Percentiles rank a stretch among this genome's conserved stretches.
phyloP scores from a whole-genome alignment of 306 rosid species.

The Pterocarpus macrocarpus region DNA sequence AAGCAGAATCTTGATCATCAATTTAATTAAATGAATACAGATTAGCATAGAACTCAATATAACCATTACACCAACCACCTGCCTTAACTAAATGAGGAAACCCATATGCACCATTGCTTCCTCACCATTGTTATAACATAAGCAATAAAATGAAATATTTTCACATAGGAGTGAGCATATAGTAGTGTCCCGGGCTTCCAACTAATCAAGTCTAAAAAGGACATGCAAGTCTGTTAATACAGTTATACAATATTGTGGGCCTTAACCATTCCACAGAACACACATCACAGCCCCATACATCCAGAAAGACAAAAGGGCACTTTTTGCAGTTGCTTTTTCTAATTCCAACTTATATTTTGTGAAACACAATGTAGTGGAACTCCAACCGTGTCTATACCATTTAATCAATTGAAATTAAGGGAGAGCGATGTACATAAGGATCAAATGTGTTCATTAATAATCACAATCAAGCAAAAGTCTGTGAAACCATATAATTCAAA shows the following conservation, averaged over 20 bases:
- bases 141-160: constrained; percentile 29
- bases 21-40: constrained; percentile 18
- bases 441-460: not conserved
- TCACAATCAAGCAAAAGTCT: constrained; percentile 22
- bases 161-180: constrained; percentile 6
- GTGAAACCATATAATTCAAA: constrained; percentile 24
- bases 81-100: constrained; percentile 29
- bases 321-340: not conserved
- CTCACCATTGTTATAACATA: constrained; percentile 9
- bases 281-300: constrained; percentile 9
- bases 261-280: constrained; percentile 21
- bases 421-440: constrained; percentile 6
- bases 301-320: not conserved
- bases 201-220: constrained; percentile 18
- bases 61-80: constrained; percentile 22
- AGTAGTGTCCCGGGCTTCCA: constrained; percentile 4
- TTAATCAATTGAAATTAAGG: constrained; percentile 35
- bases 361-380: constrained; percentile 11
- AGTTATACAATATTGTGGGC: constrained; percentile 2
- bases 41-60: constrained; percentile 36
- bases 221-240: not conserved
- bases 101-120: constrained; percentile 21
- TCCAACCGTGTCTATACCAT: constrained; percentile 25
- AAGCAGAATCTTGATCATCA: constrained; percentile 27
- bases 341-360: constrained; percentile 38